Evolutionary conservation across 2,329 filamentous ascomycete species (phyloP), one percentile per base, ranked within the genome.

Genomic region (Aureobasidium namibiae): DNA sequence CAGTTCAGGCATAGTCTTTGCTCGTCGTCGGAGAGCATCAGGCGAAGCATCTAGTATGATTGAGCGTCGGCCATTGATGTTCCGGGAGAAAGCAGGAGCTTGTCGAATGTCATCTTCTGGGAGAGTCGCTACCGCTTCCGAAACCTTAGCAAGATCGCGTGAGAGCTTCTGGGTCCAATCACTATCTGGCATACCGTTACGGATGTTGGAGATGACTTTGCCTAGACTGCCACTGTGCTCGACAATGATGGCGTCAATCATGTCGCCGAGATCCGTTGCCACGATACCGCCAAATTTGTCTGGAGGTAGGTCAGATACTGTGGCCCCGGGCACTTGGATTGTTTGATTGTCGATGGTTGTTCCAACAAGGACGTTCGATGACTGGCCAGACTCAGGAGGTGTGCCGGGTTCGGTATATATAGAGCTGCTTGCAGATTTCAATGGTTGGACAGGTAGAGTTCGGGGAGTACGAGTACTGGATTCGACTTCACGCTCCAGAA

Each of bases 211-310:
- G 61, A 78, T 73, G 3, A 77, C 69, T 42, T 65, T 63, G 59
- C 74, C 68, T 9, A 78, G 63, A 6, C 69, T 68, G 14, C 66
- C 71, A 2, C 69, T 63, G 59, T 75, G 74, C 61, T 76, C 74
- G 33, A 72, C 64, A 16, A 76, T 70, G 24, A 76, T 72, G 7
- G 67, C 66, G 56, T 76, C 73, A 38, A 76, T 72, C 48, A 72
- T 67, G 8, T 69, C 61, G 8, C 69, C 70, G 6, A 76, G 64
- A 44, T 76, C 72, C 23, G 69, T 66, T 6, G 67, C 68, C 10
- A 53, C 57, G 1, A 56, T 59, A 41, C 68, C 67, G 11, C 65
- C 65, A 61, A 70, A 46, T 21, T 61, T 58, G 34, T 60, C 56
- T 10, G 61, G 59, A n/a, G 60, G 44, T 36, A 60, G 21, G 6